Evolutionary conservation across 2,329 filamentous ascomycete species (phyloP).

Genomic region (Ophiostoma piceae): DNA sequence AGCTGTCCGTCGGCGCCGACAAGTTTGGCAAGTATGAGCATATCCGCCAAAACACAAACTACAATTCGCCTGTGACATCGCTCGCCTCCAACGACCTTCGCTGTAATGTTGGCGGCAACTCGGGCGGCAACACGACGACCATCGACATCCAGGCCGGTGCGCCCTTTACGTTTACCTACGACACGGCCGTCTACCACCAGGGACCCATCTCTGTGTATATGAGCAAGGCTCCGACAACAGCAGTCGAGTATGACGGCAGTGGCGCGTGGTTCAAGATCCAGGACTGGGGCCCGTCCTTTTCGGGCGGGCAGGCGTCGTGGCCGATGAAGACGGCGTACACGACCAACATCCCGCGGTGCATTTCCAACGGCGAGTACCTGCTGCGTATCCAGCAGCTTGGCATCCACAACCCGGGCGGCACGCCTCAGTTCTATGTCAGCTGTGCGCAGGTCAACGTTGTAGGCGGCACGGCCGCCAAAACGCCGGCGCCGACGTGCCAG

Average conservation of each 20-base stretch:
- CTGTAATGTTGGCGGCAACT: not conserved
- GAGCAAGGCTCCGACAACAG: not conserved
- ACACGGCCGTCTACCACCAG: not conserved
- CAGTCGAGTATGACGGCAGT: not conserved
- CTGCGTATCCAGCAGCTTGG: not conserved
- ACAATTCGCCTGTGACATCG: not conserved
- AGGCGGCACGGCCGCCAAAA: constrained; percentile 36
- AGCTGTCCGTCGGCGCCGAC: not conserved
- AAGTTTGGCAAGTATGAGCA: not conserved
- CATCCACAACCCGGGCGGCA: constrained; percentile 34
- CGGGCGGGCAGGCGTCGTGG: not conserved
- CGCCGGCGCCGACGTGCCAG: constrained; percentile 27
- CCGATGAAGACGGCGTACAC: not conserved
- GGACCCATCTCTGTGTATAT: not conserved
- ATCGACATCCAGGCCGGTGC: not conserved
- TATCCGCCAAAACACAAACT: not conserved
- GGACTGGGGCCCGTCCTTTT: not conserved
- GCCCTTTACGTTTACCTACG: not conserved
- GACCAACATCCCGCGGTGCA: not conserved
- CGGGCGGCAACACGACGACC: not conserved
- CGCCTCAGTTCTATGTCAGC: constrained; percentile 44
- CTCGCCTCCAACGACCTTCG: not conserved
- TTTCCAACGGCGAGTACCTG: not conserved
- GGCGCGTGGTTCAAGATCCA: not conserved
- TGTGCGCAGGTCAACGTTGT: constrained; percentile 46